Evolutionary conservation across 192 early-diverging fungal genomes (phyloP), one percentile per base, ranked within the genome.

Genomic region (Piromyces sp.): DNA sequence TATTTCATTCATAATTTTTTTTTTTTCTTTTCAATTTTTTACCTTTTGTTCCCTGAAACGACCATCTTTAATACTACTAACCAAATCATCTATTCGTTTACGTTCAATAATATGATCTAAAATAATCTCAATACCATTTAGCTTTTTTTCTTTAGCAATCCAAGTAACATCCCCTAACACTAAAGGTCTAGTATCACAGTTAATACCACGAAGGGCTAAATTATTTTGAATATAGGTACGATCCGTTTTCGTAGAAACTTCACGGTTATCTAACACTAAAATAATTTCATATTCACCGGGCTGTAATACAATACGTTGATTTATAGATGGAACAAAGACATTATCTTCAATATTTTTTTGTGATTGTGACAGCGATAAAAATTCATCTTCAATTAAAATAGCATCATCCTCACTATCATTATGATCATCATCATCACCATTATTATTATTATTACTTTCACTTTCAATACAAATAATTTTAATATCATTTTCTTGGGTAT

Each of bases 1-100:
- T 30, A 58, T 42, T 2, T 15, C 29, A 16, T 31, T 30, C 7
- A 19, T 29, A 2, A 81, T 16, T 0, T 15, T 30, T n/a, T 30
- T 31, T 36, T 36, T 36, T 36, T 36, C 17, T 5, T 51, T 29
- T 30, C n/a, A 2, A 5, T 37, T 22, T 22, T 33, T 81, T 81
- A 93, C 92, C 87, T 98, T 97, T 86, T 99, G 97, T 82, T 99
- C 97, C 15, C 87, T 90, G 85, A 93, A 97, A 26, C 97, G 88
- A 2, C 95, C 95, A 84, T 99, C 97, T 38, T 95, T 94, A 80
- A 99, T 97, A 86, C 95, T 96, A 0, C 89, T 84, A 12, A 95
- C 89, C 80, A 99, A 86, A 85, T 99, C 97, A 80, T 97, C 96
- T 87, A 95, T 90, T n/a, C 94, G 90, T 83, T 99, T 99, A 30